phyloP scores from a whole-genome alignment of 225 moss, liverwort and hornwort genomes.

The Climacium dendroides region DNA sequence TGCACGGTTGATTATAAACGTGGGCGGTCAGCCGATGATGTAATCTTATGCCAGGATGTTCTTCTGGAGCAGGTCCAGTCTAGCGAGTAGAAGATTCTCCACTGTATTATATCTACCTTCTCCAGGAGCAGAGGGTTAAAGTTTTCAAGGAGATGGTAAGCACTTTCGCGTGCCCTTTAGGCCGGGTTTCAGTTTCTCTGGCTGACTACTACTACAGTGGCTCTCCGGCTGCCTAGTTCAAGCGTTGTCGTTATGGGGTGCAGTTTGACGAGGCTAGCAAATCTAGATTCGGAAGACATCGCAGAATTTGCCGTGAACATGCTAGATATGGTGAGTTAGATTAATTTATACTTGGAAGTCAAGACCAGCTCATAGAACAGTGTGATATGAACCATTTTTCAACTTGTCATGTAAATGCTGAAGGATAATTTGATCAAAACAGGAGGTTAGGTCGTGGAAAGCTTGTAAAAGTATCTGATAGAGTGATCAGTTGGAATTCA shows the following conservation, averaged over 20 bases:
- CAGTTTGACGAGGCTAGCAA: slow-evolving; percentile 8
- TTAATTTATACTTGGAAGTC: slow-evolving; percentile 5
- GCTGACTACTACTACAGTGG: not conserved
- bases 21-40: slow-evolving; percentile 47
- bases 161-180: not conserved
- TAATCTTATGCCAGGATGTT: slow-evolving; percentile 10
- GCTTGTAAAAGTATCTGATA: slow-evolving; percentile 15
- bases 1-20: slow-evolving; percentile 67
- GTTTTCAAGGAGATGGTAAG: not conserved
- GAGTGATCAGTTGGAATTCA: not conserved
- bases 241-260: not conserved
- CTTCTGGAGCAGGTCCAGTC: slow-evolving; percentile 39
- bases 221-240: not conserved
- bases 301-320: not conserved
- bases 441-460: not conserved
- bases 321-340: not conserved
- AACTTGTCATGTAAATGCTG: not conserved
- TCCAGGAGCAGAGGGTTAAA: not conserved
- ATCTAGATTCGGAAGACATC: not conserved
- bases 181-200: not conserved
- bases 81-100: not conserved
- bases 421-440: not conserved
- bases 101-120: slow-evolving; percentile 18
- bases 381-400: not conserved
- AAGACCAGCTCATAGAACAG: not conserved